These are phyloP conservation scores for Mycena alexandri DNA, from an alignment of 768 basidiomycete species.

Conservation along the genomic window DNA sequence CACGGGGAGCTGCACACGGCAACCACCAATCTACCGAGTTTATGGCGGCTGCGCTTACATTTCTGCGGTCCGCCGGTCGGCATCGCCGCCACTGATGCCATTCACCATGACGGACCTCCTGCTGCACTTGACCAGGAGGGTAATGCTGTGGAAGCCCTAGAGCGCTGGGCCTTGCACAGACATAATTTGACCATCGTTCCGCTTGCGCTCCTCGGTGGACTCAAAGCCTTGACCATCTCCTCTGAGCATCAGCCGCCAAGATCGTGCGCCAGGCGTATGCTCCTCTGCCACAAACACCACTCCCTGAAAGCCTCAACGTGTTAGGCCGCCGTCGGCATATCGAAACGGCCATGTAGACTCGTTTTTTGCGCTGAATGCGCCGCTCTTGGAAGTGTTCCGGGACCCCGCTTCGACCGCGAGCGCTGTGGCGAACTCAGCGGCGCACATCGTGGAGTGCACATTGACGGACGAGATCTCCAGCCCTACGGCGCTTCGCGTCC, in stretches of 20 bases:
- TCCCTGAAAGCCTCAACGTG: neutral
- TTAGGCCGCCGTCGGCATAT: neutral
- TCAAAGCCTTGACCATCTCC: neutral
- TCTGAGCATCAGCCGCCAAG: neutral
- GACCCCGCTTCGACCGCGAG: neutral
- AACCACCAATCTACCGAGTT: neutral
- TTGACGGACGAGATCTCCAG: neutral
- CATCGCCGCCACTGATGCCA: neutral
- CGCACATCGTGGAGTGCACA: neutral
- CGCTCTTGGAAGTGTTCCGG: neutral
- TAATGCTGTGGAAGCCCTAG: too few relatives aligned
- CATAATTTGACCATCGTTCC: neutral
- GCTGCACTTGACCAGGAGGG: neutral
- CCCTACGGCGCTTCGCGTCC: neutral
- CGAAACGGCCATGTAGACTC: too few relatives aligned
- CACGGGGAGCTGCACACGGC: neutral
- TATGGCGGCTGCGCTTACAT: neutral
- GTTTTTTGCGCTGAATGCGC: neutral
- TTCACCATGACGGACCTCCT: conserved; percentile 5
- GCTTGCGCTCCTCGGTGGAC: neutral
- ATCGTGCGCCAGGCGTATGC: neutral
- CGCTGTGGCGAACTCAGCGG: neutral
- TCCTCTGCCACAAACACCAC: neutral
- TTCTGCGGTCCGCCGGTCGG: neutral
- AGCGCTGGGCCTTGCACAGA: too few relatives aligned